phyloP scores from a whole-genome alignment of 202 grass and related monocot genomes.

The Setaria italica region DNA sequence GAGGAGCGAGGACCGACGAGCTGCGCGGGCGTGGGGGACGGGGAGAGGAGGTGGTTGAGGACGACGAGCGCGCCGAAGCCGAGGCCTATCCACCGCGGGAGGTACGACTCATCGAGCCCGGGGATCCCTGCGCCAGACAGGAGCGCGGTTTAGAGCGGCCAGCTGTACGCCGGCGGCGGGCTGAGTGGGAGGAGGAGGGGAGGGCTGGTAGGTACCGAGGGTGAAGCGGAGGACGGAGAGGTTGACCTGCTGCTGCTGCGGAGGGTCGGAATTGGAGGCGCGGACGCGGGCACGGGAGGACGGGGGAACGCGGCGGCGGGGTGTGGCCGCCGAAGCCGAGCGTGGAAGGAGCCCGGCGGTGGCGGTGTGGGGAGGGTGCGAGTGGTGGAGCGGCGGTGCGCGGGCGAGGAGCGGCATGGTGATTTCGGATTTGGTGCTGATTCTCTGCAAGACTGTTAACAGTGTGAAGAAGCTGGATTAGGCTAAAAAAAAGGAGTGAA shows the following conservation, averaged over 20 bases:
- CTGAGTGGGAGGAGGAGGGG: not conserved
- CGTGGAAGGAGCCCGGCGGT: not conserved
- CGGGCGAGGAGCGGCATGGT: constrained; percentile 35
- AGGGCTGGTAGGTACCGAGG: constrained; percentile 61
- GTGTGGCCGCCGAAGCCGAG: not conserved
- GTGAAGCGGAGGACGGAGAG: constrained; percentile 98
- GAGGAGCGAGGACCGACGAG: constrained; percentile 58
- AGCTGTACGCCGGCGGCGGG: not conserved
- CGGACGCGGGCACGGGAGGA: constrained; percentile 17
- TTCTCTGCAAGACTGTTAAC: too few relatives aligned
- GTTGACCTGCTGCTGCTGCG: constrained; percentile 66
- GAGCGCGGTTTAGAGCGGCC: not conserved
- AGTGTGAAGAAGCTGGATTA: too few relatives aligned
- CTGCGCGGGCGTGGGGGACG: constrained; percentile 63
- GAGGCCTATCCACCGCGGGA: constrained; percentile 80
- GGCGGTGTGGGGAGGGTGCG: not conserved
- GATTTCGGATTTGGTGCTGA: too few relatives aligned
- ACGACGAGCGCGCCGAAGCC: constrained; percentile 75
- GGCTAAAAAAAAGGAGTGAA: too few relatives aligned
- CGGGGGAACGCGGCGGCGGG: not conserved
- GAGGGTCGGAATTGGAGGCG: constrained; percentile 52
- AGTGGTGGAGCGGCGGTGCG: constrained; percentile 30
- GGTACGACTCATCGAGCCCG: constrained; percentile 86
- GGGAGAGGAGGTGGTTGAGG: constrained; percentile 84
- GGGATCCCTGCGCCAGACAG: constrained; percentile 67